These are phyloP conservation scores for Glonium stellatum DNA, from an alignment of 495 filamentous ascomycete genomes.

Conservation along the genomic window DNA sequence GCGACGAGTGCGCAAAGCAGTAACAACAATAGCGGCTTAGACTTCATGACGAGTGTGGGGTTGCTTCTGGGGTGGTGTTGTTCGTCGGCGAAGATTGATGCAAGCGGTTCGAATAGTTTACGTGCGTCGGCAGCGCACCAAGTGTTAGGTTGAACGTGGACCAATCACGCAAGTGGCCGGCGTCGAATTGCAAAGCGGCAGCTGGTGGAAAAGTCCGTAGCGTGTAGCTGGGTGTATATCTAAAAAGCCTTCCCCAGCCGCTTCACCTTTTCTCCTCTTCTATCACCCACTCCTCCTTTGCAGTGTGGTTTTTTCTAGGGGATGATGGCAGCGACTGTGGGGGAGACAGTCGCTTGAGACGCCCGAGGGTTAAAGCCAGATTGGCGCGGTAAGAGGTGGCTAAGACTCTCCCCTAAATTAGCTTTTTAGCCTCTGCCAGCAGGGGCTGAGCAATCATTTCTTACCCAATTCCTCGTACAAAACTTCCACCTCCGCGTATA, in stretches of 20 bases:
- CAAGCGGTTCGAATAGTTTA: neutral
- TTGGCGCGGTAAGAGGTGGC: neutral
- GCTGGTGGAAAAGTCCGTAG: neutral
- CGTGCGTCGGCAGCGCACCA: slow-evolving; percentile 18
- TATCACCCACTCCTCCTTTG: neutral
- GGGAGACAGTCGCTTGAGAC: neutral
- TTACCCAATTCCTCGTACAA: slow-evolving; percentile 1
- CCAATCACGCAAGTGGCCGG: slow-evolving; percentile 19
- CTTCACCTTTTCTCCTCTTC: neutral
- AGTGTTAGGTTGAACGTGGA: slow-evolving; percentile 16
- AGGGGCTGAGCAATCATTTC: neutral
- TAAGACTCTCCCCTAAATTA: neutral
- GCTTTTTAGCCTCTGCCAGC: neutral
- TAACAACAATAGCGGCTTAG: slow-evolving; percentile 37
- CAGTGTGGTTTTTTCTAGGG: neutral
- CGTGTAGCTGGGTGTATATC: neutral
- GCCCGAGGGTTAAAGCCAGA: neutral
- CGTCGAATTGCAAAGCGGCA: slow-evolving; percentile 1
- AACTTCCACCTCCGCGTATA: neutral
- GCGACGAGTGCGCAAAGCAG: slow-evolving; percentile 53
- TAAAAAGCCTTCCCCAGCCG: neutral
- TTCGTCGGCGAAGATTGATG: neutral
- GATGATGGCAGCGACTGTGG: neutral
- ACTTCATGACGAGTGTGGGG: slow-evolving; percentile 19
- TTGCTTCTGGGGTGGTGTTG: neutral